Base-by-base conservation (phyloP, 371 early-diverging fungal species). In the Rhizomucor miehei region DNA sequence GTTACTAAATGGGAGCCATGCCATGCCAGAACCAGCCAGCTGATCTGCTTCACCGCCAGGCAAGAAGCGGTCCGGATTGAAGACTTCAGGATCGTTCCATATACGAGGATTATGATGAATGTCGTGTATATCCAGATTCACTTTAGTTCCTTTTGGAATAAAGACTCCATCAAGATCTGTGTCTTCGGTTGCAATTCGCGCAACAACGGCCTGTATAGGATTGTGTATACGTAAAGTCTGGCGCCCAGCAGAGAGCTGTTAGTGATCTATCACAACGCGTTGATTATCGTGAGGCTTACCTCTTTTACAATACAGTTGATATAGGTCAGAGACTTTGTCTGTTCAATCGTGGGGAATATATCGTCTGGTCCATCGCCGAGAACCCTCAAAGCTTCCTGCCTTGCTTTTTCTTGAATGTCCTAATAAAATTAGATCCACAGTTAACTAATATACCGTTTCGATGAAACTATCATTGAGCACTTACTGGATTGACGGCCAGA, bases 341-440 rank as follows among this genome's bases (percentile, higher is more conserved):
- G 52, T 10, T 56, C 52, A 6, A 51, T 41, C 0, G 73, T 73
- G 14, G 78, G 81, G 16, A 68, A 59, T 1, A 61, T 52, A 48
- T 77, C 79, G 35, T 66, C 51, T 13, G 66, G 62, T 4, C 45
- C 63, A 47, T 80, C 75, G 16, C 84, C 85, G 16, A 87, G 48
- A 11, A 82, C 55, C 8, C 41, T 40, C 45, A 81, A 54, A 3
- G 80, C 81, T 47, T 82, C 80, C 40, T 73, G 57, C 29, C 79
- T 65, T 10, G 81, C 77, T 38, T 60, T 63, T 17, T 71, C 62
- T 67, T 85, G 81, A 36, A 77, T 55, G 21, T 77, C 66, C 74
- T 73, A 16, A 11, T 6, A 41, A 41, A 16, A 12, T 41, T 38
- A 38, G 14, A 14, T 38, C 14, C n/a, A n/a, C n/a, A n/a, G n/a